Percentiles rank a stretch among this genome's conserved stretches.
Evolutionary conservation across 225 moss, liverwort and hornwort species (phyloP).

Genomic region (Rhytidiadelphus loreus): DNA sequence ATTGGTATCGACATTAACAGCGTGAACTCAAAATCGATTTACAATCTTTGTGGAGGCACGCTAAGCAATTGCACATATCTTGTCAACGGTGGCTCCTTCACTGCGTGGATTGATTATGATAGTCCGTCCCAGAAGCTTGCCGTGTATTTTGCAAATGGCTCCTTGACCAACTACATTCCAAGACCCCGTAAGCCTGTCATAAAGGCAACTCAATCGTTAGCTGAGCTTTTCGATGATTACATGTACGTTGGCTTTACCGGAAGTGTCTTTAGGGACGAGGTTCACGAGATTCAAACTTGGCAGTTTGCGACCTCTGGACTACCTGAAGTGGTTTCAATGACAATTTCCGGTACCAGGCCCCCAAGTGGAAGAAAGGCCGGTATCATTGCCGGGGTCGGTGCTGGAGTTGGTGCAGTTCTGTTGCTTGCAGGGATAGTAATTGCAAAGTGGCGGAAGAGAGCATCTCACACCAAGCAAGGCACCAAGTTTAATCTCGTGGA

Average conservation of each 20-base stretch:
- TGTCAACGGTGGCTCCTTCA: not conserved
- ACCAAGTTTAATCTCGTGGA: not conserved
- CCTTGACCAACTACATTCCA: not conserved
- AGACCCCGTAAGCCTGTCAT: not conserved
- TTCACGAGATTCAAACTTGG: not conserved
- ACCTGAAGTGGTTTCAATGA: not conserved
- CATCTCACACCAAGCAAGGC: not conserved
- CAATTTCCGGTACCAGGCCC: too few species aligned
- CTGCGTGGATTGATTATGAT: not conserved
- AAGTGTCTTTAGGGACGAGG: not conserved
- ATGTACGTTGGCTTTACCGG: not conserved
- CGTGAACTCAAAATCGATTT: not conserved
- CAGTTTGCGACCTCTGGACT: not conserved
- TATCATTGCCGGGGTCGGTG: not conserved
- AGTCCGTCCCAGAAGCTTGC: not conserved
- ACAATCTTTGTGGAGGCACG: not conserved
- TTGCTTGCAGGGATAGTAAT: not conserved
- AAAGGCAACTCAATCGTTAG: not conserved
- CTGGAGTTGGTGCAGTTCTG: not conserved
- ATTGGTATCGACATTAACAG: not conserved
- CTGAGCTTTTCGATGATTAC: not conserved
- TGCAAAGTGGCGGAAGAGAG: not conserved
- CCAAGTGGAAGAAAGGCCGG: not conserved
- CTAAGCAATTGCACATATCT: not conserved
- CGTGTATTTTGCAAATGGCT: not conserved